phyloP scores from a whole-genome alignment of 345 rosid species.

The Eucalyptus curtisii region DNA sequence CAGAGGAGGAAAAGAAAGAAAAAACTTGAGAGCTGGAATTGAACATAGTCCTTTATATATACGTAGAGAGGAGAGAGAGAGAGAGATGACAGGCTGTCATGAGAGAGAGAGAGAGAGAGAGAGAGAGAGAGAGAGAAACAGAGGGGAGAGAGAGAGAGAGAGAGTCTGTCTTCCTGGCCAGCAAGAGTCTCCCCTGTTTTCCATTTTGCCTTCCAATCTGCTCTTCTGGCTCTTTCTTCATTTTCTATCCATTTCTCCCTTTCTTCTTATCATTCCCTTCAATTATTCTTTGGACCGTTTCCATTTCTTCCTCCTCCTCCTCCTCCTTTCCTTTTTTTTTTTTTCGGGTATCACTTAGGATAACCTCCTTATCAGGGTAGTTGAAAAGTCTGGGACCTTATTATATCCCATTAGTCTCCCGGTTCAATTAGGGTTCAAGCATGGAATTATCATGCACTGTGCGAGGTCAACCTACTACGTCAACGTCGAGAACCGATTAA shows the following conservation, averaged over 20 bases:
- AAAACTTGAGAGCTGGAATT: not conserved
- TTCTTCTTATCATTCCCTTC: not conserved
- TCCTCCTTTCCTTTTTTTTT: too few relatives aligned
- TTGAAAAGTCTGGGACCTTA: not conserved
- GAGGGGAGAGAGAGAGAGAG: not conserved
- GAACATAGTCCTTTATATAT: not conserved
- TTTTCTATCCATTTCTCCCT: not conserved
- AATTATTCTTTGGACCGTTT: not conserved
- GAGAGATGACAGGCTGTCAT: not conserved
- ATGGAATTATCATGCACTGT: not conserved
- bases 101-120: not conserved
- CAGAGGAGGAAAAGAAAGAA: not conserved
- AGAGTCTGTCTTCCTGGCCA: not conserved
- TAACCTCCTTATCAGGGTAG: not conserved
- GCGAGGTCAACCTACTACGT: not conserved
- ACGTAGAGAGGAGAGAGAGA: not conserved
- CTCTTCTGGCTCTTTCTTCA: not conserved
- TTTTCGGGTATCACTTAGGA: not conserved
- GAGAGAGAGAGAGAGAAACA: not conserved
- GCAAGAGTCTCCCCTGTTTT: not conserved
- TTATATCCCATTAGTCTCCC: not conserved
- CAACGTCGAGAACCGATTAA: accelerated
- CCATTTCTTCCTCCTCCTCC: not conserved
- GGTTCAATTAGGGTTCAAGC: not conserved
- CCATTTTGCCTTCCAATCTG: not conserved